These are phyloP conservation scores for Didymella pinodella DNA, from an alignment of 2,329 filamentous ascomycete species.

Conservation along the genomic window DNA sequence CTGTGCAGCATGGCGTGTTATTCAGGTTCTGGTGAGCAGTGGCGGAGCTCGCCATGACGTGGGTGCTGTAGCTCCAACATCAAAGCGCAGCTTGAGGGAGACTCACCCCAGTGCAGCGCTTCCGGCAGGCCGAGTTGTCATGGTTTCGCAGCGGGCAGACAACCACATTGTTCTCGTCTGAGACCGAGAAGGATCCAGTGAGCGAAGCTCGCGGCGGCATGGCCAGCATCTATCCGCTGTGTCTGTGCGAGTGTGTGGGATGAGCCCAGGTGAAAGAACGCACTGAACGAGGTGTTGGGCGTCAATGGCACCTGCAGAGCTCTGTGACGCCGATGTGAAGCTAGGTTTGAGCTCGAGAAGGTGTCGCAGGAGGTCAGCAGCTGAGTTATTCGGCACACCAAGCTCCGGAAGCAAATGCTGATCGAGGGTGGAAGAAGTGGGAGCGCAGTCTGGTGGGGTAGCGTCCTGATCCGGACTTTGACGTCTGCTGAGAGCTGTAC, in stretches of 20 bases:
- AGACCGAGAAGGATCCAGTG: constrained; percentile 89
- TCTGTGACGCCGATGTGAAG: constrained; percentile 15
- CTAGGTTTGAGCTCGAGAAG: constrained; percentile 15
- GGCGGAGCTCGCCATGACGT: constrained; percentile 33
- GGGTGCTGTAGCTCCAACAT: constrained; percentile 19
- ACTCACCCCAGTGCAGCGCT: constrained; percentile 98
- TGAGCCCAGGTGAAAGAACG: constrained; percentile 9
- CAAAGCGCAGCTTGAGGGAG: constrained; percentile 24
- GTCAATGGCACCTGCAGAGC: constrained; percentile 24
- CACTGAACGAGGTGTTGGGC: constrained; percentile 8
- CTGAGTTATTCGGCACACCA: constrained; percentile 21
- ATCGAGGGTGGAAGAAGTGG: constrained; percentile 21
- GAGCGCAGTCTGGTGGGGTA: constrained; percentile 17
- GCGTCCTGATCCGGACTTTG: constrained; percentile 21
- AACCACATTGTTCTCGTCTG: constrained; percentile 93
- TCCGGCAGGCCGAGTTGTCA: constrained; percentile 95
- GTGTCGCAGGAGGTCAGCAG: constrained; percentile 16
- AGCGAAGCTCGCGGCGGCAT: constrained; percentile 91
- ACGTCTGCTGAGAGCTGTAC: constrained; percentile 23
- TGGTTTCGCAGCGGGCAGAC: constrained; percentile 95
- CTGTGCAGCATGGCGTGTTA: constrained; percentile 59
- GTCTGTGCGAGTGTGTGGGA: constrained; percentile 17
- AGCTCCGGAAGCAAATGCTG: constrained; percentile 21
- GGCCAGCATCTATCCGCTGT: constrained; percentile 56
- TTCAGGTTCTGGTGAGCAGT: constrained; percentile 25